Evolutionary conservation across 495 filamentous ascomycete species (phyloP), one percentile per base, ranked within the genome.

Genomic region (Aspergillus wentii): DNA sequence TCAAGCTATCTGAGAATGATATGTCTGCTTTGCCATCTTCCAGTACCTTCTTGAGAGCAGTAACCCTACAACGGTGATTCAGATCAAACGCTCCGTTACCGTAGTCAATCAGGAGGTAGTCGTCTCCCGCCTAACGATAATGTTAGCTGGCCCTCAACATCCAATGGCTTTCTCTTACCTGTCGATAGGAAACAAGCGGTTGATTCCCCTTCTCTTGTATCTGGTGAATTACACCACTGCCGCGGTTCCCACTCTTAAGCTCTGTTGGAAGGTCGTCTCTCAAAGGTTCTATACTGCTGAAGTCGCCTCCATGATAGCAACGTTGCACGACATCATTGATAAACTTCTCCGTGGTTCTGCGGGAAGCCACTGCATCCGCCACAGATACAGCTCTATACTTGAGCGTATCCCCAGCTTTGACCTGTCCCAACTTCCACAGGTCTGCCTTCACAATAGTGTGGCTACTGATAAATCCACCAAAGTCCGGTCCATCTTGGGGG

Each of bases 401-500:
- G 13, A 79, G 51, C 4, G 64, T 71, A 45, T 79, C 69, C n/a
- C 78, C 78, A 14, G 76, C 67, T 38, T 72, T 76, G 9, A 83
- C 54, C 52, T 80, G 77, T 0, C 79, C 79, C 8, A 83, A 33
- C 52, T 75, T 74, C 74, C 76, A 81, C 17, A 72, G 52, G 19
- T 78, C 74, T 6, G 64, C 76, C 26, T 65, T 67, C 22, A 76
- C 65, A 11, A 78, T 62, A 0, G 75, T 80, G 3, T 68, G 71
- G 7, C 59, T 69, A 17, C 62, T 75, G 0, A 79, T 48, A 35
- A 83, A 78, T 1, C 77, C 76, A 11, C 79, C 79, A 25, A 82
- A 68, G 35, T 79, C 73, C 3, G 78, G 77, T 19, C 62, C 62
- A 51, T 82, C 76, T 15, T 71, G 61, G 0, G 76, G 66, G 35